A percentile compares a stretch with the other conserved stretches of the same genome.
phyloP scores from a whole-genome alignment of 1,139 yeast species.

The Taphrina deformans region DNA sequence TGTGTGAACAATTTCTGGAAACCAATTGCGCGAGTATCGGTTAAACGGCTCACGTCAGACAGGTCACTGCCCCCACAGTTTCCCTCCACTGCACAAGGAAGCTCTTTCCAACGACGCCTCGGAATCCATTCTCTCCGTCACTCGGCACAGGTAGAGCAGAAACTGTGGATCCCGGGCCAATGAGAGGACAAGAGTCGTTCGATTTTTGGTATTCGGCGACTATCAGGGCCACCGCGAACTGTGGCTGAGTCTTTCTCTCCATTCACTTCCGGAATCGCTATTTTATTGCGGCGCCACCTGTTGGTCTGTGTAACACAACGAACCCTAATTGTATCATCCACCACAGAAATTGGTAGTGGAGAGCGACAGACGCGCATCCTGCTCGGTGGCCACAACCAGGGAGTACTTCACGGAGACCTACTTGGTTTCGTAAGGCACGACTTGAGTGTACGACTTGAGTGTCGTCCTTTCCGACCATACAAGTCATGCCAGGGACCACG shows the following conservation, averaged over 20 bases:
- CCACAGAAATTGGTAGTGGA: too few species aligned
- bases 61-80: too few species aligned
- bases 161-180: background rate
- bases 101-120: too few species aligned
- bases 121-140: too few species aligned
- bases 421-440: too few species aligned
- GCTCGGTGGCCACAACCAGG: too few species aligned
- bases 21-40: background rate
- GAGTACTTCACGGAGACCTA: too few species aligned
- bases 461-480: background rate
- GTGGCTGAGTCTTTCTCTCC: background rate
- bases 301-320: background rate
- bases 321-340: background rate
- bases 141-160: too few species aligned
- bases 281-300: background rate
- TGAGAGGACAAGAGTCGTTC: background rate
- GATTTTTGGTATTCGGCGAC: background rate
- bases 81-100: too few species aligned
- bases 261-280: background rate
- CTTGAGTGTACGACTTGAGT: too few species aligned
- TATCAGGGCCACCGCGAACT: background rate
- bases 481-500: background rate
- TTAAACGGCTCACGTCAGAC: background rate
- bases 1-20: background rate
- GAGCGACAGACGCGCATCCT: too few species aligned